phyloP scores from a whole-genome alignment of 768 basidiomycete species.

The Lyophyllum semitale region DNA sequence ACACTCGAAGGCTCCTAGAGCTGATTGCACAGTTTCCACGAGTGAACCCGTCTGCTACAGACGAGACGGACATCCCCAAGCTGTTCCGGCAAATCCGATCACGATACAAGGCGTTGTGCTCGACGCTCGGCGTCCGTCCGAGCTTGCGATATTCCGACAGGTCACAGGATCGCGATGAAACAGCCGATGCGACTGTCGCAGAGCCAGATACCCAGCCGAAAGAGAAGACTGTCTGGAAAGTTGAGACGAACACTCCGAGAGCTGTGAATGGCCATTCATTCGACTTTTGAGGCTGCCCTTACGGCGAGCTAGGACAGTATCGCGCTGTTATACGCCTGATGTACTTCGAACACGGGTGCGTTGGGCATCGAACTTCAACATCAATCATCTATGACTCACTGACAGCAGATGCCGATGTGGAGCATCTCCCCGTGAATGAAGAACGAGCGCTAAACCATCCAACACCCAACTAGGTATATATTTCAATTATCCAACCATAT shows the following conservation, averaged over 20 bases:
- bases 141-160: conserved; percentile 36
- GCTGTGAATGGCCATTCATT: conserved; percentile 10
- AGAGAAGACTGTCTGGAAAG: conserved; percentile 9
- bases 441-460: too few relatives aligned
- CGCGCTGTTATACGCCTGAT: too few relatives aligned
- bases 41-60: conserved; percentile 62
- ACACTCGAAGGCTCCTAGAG: conserved; percentile 69
- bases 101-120: conserved; percentile 84
- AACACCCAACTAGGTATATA: background rate
- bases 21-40: conserved; percentile 77
- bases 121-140: conserved; percentile 69
- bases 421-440: background rate
- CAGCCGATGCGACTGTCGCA: conserved; percentile 7
- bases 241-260: conserved; percentile 6
- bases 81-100: conserved; percentile 86
- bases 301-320: background rate
- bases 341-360: background rate
- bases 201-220: conserved; percentile 5
- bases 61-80: conserved; percentile 67
- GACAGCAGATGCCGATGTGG: background rate
- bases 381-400: background rate
- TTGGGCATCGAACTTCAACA: background rate
- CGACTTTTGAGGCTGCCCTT: conserved; percentile 9
- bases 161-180: conserved; percentile 21
- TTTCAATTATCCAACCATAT: background rate